Base-by-base conservation (phyloP, 2,329 filamentous ascomycete genomes). In the Diplodia sapinea region DNA sequence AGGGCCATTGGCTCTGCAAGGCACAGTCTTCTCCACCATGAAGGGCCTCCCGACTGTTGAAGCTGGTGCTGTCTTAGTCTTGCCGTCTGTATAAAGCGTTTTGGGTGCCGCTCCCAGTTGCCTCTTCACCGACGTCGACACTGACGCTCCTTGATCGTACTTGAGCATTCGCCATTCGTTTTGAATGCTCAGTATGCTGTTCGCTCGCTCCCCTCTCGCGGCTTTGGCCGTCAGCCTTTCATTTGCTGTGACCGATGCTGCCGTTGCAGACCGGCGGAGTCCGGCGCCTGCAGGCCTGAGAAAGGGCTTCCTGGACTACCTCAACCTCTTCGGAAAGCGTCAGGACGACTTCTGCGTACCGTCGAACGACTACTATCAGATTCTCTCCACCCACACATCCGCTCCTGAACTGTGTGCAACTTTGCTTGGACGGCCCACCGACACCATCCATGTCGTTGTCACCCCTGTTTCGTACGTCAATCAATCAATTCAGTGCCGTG, bases 111-210 rank as follows among this genome's bases (percentile, higher is more conserved):
- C 66, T 33, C 40, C 43, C 50, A 15, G 8, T 33, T 55, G 38
- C 13, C 38, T 47, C 54, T 50, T n/a, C 55, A 51, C 47, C 43
- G 51, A 40, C 50, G 51, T 64, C 38, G 38, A 40, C 43, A 54
- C 17, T 36, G 33, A 68, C 66, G 52, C 38, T 68, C 57, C 26
- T 64, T 68, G 59, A 49, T 64, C 65, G 66, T 64, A 59, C 66
- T 63, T 17, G 66, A 68, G 66, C 72, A 65, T 51, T 65, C 54
- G 68, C 55, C 69, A 66, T 67, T 73, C 70, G 63, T 70, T 71
- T 75, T 69, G 74, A 73, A 73, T 75, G 72, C 74, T 77, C 74
- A 70, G 73, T 73, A 77, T 78, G 76, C 72, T 71, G 69, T 70
- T 77, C 71, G 69, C 69, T 74, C 74, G 65, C 72, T 76, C 73